Conservation (phyloP, 2,329 filamentous ascomycete species). For the Elsinoe arachidis region DNA sequence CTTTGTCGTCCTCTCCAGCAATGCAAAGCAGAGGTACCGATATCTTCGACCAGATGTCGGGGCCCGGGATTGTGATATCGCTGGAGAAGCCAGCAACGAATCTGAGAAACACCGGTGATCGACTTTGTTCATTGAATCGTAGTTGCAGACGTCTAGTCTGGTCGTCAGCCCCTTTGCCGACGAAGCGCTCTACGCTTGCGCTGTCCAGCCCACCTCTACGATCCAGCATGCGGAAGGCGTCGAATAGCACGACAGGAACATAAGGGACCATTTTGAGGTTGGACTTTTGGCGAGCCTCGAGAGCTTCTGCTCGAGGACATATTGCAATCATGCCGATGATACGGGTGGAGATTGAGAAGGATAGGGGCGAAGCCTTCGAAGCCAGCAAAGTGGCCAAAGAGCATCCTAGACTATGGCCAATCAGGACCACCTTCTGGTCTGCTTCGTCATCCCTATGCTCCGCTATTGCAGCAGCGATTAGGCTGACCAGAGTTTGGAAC, state of each 20-base stretch:
- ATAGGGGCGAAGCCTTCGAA: conserved; percentile 47
- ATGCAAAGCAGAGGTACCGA: conserved; percentile 68
- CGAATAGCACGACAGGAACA: conserved; percentile 64
- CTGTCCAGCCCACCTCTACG: conserved; percentile 69
- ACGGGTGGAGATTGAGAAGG: conserved; percentile 48
- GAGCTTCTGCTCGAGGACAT: conserved; percentile 63
- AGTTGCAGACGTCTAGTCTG: conserved; percentile 61
- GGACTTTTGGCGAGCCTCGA: conserved; percentile 28
- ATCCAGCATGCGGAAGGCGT: conserved; percentile 71
- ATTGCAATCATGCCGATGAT: conserved; percentile 72
- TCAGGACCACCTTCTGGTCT: conserved; percentile 63
- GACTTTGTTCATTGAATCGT: conserved; percentile 73
- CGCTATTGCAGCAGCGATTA: conserved; percentile 67
- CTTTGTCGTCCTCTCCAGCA: conserved; percentile 64
- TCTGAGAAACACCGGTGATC: conserved; percentile 70
- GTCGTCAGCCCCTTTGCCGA: conserved; percentile 56
- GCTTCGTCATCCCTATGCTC: conserved; percentile 57
- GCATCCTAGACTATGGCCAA: conserved; percentile 87
- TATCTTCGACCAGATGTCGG: conserved; percentile 63
- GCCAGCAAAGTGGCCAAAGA: conserved; percentile 67
- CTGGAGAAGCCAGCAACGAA: conserved; percentile 64
- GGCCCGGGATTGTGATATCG: conserved; percentile 58
- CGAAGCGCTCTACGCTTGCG: conserved; percentile 68
- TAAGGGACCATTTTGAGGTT: conserved; percentile 51
- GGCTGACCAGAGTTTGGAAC: conserved; percentile 62